These are phyloP conservation scores for Polychytrium aggregatum DNA, from an alignment of 192 early-diverging fungal genomes.

Conservation along the genomic window DNA sequence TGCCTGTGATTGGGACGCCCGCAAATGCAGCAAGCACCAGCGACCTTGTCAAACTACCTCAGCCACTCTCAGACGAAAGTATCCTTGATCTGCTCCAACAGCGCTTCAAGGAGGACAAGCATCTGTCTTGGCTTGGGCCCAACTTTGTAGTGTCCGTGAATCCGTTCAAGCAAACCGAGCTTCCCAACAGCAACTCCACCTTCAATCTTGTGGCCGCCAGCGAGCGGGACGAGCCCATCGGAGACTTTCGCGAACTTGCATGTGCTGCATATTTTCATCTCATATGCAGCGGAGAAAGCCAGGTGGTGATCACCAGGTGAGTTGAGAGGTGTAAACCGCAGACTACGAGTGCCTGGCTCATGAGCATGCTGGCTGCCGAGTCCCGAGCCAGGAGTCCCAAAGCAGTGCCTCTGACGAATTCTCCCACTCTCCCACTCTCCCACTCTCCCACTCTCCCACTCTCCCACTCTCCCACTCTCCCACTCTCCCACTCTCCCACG, in stretches of 20 bases:
- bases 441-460: too few species aligned
- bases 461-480: too few species aligned
- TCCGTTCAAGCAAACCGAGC: background rate
- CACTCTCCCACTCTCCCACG: too few species aligned
- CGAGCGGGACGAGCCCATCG: background rate
- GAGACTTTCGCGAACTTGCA: slow-evolving; percentile 12
- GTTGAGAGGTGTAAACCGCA: slow-evolving; percentile 4
- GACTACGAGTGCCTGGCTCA: background rate
- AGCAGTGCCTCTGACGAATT: too few species aligned
- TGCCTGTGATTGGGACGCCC: too few species aligned
- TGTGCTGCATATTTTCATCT: slow-evolving; percentile 15
- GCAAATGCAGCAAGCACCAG: too few species aligned
- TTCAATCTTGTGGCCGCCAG: background rate
- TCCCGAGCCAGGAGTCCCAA: too few species aligned
- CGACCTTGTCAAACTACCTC: too few species aligned
- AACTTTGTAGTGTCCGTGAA: background rate
- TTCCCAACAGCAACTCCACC: background rate
- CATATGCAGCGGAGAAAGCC: slow-evolving; percentile 12
- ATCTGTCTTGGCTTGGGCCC: background rate
- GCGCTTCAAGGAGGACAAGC: background rate
- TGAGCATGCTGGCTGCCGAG: background rate
- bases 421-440: too few species aligned
- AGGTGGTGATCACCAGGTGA: slow-evolving; percentile 17
- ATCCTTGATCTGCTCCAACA: background rate
- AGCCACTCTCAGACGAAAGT: too few species aligned